These are phyloP conservation scores for Phyllosticta paracitricarpa DNA, from an alignment of 2,329 filamentous ascomycete species.

Conservation along the genomic window DNA sequence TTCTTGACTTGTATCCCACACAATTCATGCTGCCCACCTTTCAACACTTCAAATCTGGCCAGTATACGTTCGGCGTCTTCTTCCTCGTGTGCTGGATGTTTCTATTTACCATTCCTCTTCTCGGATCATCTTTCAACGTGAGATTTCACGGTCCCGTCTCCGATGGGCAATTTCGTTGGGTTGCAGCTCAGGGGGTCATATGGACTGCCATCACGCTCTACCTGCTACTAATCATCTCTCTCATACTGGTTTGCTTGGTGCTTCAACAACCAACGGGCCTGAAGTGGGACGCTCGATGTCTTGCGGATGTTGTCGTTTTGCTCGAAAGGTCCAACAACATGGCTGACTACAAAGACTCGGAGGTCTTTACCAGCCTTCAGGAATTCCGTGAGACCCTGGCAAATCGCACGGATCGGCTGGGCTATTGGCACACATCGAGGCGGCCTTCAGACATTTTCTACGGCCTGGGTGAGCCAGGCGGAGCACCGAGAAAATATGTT, in stretches of 20 bases:
- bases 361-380: slow-evolving; percentile 45
- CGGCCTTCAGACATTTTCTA: slow-evolving; percentile 63
- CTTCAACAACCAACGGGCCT: slow-evolving; percentile 62
- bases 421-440: slow-evolving; percentile 71
- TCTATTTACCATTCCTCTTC: slow-evolving; percentile 70
- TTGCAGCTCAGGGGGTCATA: slow-evolving; percentile 63
- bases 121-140: slow-evolving; percentile 65
- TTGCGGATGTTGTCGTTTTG: slow-evolving; percentile 72
- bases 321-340: slow-evolving; percentile 73
- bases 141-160: slow-evolving; percentile 51
- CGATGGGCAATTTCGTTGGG: slow-evolving; percentile 63
- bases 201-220: slow-evolving; percentile 74
- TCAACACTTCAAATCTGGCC: slow-evolving; percentile 57
- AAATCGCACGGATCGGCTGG: slow-evolving; percentile 60
- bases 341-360: slow-evolving; percentile 59
- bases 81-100: slow-evolving; percentile 65
- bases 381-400: slow-evolving; percentile 47
- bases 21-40: slow-evolving; percentile 60
- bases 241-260: slow-evolving; percentile 47
- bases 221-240: slow-evolving; percentile 50
- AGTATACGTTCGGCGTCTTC: slow-evolving; percentile 56
- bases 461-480: slow-evolving; percentile 59
- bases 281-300: slow-evolving; percentile 72
- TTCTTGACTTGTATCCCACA: slow-evolving; percentile 49
- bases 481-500: slow-evolving; percentile 41